A percentile compares a stretch with the other conserved stretches of the same genome.
These are phyloP conservation scores for Cladobotryum protrusum DNA, from an alignment of 2,329 filamentous ascomycete species.

Conservation along the genomic window DNA sequence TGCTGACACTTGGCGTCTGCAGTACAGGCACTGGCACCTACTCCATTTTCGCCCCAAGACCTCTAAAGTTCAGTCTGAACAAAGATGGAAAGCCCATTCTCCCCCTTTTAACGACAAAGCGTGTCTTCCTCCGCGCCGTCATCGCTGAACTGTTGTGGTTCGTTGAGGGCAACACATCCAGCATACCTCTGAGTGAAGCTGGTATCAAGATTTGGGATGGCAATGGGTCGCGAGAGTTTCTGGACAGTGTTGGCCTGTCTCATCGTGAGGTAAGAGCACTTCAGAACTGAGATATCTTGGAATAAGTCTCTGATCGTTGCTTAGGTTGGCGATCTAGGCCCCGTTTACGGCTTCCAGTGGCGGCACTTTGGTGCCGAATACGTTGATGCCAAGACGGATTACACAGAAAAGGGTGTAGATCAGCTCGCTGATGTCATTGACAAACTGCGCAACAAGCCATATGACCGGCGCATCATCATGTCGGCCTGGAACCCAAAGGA, in stretches of 20 bases:
- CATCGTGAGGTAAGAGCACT: slow-evolving; percentile 56
- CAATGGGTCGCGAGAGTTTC: slow-evolving; percentile 84
- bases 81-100: slow-evolving; percentile 58
- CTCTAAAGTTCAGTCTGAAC: slow-evolving; percentile 80
- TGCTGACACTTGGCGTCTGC: slow-evolving; percentile 4
- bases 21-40: slow-evolving; percentile 91
- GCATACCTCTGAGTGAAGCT: slow-evolving; percentile 64
- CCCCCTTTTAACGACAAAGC: slow-evolving; percentile 93
- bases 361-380: slow-evolving; percentile 95
- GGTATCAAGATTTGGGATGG: slow-evolving; percentile 98
- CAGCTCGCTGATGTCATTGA: slow-evolving; percentile 86
- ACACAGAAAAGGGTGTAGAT: slow-evolving; percentile 82
- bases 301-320: not conserved
- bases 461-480: slow-evolving; percentile 84
- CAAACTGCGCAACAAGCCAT: slow-evolving; percentile 77
- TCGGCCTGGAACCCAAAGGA: slow-evolving; percentile 92
- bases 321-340: slow-evolving; percentile 72
- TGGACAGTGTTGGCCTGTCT: slow-evolving; percentile 75
- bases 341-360: slow-evolving; percentile 98
- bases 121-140: slow-evolving; percentile 87
- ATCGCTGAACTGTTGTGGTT: slow-evolving; percentile 96
- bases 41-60: slow-evolving; percentile 80
- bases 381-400: slow-evolving; percentile 70
- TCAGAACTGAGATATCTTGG: not conserved
- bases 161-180: slow-evolving; percentile 76